Evolutionary conservation across 2,329 filamentous ascomycete species (phyloP), one percentile per base, ranked within the genome.

Genomic region (Trichoderma sp.): DNA sequence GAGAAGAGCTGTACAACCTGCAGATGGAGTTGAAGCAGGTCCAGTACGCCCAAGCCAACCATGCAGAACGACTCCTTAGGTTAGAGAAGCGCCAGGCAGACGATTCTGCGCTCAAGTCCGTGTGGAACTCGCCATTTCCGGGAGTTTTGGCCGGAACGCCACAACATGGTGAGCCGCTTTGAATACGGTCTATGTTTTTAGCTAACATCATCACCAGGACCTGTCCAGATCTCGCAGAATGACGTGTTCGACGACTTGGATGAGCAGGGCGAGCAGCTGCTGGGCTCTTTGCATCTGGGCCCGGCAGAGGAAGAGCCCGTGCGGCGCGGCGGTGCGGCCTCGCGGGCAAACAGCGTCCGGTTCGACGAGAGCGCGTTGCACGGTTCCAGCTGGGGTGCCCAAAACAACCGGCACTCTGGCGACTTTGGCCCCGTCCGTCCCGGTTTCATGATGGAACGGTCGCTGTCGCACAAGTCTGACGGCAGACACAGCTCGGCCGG

Each of bases 291-390:
- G 65, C 91, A 93, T 66, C 82, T 98, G 7, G 94, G 97, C 2
- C 78, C 79, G 69, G 85, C 89, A 5, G 93, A 97, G 68, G 93
- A 98, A 68, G 90, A 93, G 74, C 91, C 91, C 39, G 88, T 92
- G 65, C 88, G 92, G 44, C 87, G 94, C 68, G 92, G 95, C 62
- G 92, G 95, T 62, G 92, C 91, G 21, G 90, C 92, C 19, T 99
- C 95, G 19, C 86, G 95, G 71, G 94, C 95, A 55, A 98, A 98
- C 75, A 98, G 95, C 74, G 95, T 99, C 70, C 91, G 95, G 44
- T 99, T 99, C 72, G 95, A 98, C 74, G 94, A 98, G 75, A 97
- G 92, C 73, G 93, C 94, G 15, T 88, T 97, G 71, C 93, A 97
- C 71, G 90, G 92, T 55, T 93, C 86, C 9, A 85, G 93, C 75